phyloP scores from a whole-genome alignment of 2,329 filamentous ascomycete species.

The Colletotrichum tropicale region DNA sequence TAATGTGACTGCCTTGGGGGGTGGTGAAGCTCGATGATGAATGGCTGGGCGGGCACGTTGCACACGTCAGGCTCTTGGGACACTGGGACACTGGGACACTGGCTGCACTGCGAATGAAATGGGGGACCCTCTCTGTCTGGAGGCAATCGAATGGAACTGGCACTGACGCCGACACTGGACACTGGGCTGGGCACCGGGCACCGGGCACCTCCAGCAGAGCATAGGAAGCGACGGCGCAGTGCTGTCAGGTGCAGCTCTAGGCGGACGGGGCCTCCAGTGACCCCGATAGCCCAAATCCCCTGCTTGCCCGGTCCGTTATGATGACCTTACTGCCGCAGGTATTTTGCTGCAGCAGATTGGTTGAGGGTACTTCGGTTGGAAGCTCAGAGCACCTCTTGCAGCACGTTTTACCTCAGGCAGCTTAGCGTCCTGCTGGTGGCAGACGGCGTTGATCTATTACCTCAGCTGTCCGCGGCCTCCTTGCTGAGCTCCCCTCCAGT shows the following conservation, averaged over 20 bases:
- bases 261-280: not conserved
- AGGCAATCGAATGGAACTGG: not conserved
- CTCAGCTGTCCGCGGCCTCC: not conserved
- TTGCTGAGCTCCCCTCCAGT: not conserved
- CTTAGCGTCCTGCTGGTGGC: not conserved
- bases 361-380: not conserved
- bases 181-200: not conserved
- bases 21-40: conserved; percentile 11
- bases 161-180: not conserved
- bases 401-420: not conserved
- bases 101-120: not conserved
- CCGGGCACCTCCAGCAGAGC: not conserved
- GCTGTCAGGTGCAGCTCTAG: conserved; percentile 2
- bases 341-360: not conserved
- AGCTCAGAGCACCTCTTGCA: not conserved
- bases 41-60: conserved; percentile 11
- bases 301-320: not conserved
- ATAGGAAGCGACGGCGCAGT: not conserved
- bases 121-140: not conserved
- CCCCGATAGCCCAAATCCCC: not conserved
- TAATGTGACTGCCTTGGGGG: conserved; percentile 23
- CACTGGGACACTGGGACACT: not conserved
- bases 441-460: not conserved
- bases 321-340: not conserved
- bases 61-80: conserved; percentile 16